phyloP scores from a whole-genome alignment of 805 yeast species.

The Yarrowia sp. region DNA sequence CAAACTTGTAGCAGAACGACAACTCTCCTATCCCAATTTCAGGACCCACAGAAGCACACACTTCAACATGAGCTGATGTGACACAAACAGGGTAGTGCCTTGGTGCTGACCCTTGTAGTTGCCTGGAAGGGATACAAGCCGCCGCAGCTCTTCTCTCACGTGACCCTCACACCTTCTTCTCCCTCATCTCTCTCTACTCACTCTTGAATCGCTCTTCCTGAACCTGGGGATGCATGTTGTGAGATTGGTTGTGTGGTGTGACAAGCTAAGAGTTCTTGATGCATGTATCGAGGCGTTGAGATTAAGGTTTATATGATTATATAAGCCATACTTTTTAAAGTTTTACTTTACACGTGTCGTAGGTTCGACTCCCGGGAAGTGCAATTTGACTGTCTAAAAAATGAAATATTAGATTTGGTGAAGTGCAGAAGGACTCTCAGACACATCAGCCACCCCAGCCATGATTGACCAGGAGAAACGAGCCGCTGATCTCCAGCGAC shows the following conservation, averaged over 20 bases:
- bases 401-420: constrained; percentile 15
- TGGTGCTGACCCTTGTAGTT: neutral
- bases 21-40: no score
- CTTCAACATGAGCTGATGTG: neutral
- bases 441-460: constrained; percentile 8
- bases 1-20: no score
- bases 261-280: constrained; percentile 12
- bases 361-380: constrained; percentile 1
- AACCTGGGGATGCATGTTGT: constrained; percentile 61
- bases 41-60: no score
- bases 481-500: constrained; percentile 33
- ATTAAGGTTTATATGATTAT: neutral
- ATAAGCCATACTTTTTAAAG: neutral
- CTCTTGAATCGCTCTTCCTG: constrained; percentile 54
- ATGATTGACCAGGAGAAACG: constrained; percentile 37
- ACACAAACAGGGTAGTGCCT: neutral
- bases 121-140: no score
- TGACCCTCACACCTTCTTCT: neutral
- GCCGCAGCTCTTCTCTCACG: neutral
- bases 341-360: neutral
- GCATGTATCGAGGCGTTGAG: constrained; percentile 25
- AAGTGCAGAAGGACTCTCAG: neutral
- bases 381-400: neutral
- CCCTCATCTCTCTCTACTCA: constrained; percentile 1
- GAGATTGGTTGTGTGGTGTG: constrained; percentile 31